Evolutionary conservation across 106 monocot genomes (phyloP), one percentile per base, ranked within the genome.

Genomic region (Dioscorea zingiberensis): DNA sequence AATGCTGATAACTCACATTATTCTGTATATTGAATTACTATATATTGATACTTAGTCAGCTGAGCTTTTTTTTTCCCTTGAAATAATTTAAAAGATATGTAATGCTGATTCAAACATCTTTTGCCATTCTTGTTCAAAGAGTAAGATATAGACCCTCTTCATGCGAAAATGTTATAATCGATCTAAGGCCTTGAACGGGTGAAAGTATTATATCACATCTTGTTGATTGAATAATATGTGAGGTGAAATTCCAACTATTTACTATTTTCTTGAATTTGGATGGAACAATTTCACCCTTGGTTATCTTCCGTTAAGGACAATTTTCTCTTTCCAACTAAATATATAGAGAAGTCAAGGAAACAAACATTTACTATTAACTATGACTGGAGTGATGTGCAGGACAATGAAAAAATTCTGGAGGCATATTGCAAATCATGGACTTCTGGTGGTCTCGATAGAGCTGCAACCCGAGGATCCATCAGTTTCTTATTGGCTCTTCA

Each of bases 381-480:
- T 1, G 10, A 38, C 64, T 18, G 51, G 14, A 51, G 7, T 51
- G 0, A 51, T 51, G 12, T 74, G 27, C 74, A 98, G 97, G 80
- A 86, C n/a, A 64, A 92, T 67, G 97, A 84, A 60, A 77, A 29
- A 47, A 86, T 98, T 59, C 69, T 93, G 73, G 84, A 93, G 77
- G 86, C 92, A 30, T 93, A 93, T 78, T 73, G 60, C 26, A 88
- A 86, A 66, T 81, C 92, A 60, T 98, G 88, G 97, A 75, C 62
- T 23, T 84, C 86, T 61, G 97, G 86, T 18, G 67, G 61, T 22
- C 86, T 98, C 44, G 86, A 98, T 65, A 81, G 71, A 76, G 97
- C 97, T 69, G 65, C 75, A 23, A 16, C 65, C 47, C 71, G 89
- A 47, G 80, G 79, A 66, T 84, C 92, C 2, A 55, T 86, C 58